Percentiles rank a stretch among this genome's conserved stretches.
phyloP scores from a whole-genome alignment of 2,329 filamentous ascomycete genomes.

The Aspergillus nomiae region DNA sequence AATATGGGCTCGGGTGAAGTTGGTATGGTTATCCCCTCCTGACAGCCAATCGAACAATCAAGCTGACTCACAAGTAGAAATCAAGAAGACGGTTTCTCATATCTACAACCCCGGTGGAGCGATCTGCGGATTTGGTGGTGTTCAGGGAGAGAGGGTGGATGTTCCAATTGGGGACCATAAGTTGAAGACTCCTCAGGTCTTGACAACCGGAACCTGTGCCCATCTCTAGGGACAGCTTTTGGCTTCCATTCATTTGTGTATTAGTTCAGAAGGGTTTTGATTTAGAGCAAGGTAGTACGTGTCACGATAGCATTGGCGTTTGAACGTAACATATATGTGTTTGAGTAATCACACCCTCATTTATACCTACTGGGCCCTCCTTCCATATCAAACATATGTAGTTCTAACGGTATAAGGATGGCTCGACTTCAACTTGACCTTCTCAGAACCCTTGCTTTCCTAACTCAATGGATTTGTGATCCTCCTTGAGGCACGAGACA shows the following conservation, averaged over 20 bases:
- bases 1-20: neutral
- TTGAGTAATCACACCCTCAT: too few species aligned
- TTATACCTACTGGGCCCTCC: too few species aligned
- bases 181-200: slow-evolving; percentile 2
- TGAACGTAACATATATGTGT: too few species aligned
- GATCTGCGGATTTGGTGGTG: slow-evolving; percentile 2
- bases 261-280: neutral
- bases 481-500: too few species aligned
- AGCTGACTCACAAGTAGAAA: neutral
- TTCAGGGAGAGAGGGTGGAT: neutral
- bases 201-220: neutral
- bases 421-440: too few species aligned
- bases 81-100: neutral
- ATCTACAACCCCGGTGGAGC: slow-evolving; percentile 12
- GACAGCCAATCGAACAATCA: too few species aligned
- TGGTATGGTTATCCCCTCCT: neutral
- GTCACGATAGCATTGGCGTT: neutral
- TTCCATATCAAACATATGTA: too few species aligned
- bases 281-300: neutral
- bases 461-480: too few species aligned
- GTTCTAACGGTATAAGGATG: too few species aligned
- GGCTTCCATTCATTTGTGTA: neutral
- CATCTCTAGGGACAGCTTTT: neutral
- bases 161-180: slow-evolving; percentile 4
- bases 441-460: too few species aligned